Percentiles rank a stretch among this genome's conserved stretches.
phyloP scores from a whole-genome alignment of 768 basidiomycete species.

The Mrakia blollopis region DNA sequence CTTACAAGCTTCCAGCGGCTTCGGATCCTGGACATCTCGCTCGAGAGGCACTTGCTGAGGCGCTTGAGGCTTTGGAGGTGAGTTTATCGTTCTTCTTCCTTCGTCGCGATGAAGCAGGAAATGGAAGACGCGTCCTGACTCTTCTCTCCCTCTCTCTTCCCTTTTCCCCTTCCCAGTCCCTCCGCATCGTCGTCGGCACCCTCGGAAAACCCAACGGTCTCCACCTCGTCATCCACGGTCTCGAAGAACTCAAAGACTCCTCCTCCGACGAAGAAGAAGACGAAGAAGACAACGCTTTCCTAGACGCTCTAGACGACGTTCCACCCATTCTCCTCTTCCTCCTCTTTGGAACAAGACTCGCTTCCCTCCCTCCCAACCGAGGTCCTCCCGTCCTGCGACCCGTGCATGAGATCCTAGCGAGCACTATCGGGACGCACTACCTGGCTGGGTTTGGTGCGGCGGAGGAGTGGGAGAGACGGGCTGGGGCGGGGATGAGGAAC shows the following conservation, averaged over 20 bases:
- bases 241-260: slow-evolving; percentile 29
- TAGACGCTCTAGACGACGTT: slow-evolving; percentile 32
- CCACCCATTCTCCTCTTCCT: slow-evolving; percentile 31
- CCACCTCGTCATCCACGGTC: slow-evolving; percentile 16
- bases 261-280: slow-evolving; percentile 17
- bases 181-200: slow-evolving; percentile 17
- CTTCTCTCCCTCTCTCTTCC: not conserved
- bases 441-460: slow-evolving; percentile 28
- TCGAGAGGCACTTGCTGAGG: slow-evolving; percentile 31
- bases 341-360: slow-evolving; percentile 20
- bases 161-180: slow-evolving; percentile 13
- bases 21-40: slow-evolving; percentile 25
- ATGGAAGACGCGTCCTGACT: too few species aligned
- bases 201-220: slow-evolving; percentile 26
- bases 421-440: slow-evolving; percentile 11
- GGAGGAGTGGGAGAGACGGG: slow-evolving; percentile 31
- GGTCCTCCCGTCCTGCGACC: not conserved
- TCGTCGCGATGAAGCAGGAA: not conserved
- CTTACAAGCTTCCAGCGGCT: slow-evolving; percentile 23
- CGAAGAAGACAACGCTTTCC: slow-evolving; percentile 20
- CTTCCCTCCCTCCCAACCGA: not conserved
- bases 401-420: slow-evolving; percentile 10
- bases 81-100: not conserved
- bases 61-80: slow-evolving; percentile 26
- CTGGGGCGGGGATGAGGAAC: slow-evolving; percentile 18